A percentile compares a stretch with the other conserved stretches of the same genome.
These are phyloP conservation scores for Cladophialophora yegresii DNA, from an alignment of 2,329 filamentous ascomycete species.

Conservation along the genomic window DNA sequence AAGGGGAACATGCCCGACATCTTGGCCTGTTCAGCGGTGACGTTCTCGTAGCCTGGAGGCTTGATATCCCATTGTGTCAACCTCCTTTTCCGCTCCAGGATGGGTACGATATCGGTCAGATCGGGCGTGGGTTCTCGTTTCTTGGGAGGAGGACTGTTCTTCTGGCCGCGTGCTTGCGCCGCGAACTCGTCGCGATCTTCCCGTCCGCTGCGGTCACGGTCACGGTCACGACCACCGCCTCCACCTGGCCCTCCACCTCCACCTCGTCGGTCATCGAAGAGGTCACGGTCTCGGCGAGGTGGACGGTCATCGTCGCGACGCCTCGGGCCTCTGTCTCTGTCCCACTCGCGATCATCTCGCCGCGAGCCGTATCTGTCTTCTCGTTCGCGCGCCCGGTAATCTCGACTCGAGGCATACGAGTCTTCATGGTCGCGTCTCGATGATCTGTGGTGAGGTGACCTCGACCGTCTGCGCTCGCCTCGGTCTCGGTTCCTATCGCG, in stretches of 20 bases:
- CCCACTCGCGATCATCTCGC: conserved; percentile 74
- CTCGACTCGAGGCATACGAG: conserved; percentile 88
- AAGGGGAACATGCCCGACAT: conserved; percentile 98
- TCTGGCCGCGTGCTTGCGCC: conserved; percentile 56
- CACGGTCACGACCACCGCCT: conserved; percentile 45
- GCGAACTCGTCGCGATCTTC: conserved; percentile 55
- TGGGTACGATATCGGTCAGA: conserved; percentile 77
- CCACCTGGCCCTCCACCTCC: conserved; percentile 44
- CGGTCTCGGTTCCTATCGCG: conserved; percentile 48
- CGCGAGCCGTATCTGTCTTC: conserved; percentile 81
- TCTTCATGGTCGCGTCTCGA: conserved; percentile 74
- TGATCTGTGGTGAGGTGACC: conserved; percentile 77
- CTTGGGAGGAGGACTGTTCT: conserved; percentile 77
- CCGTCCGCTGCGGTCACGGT: conserved; percentile 44
- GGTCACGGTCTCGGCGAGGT: conserved; percentile 59
- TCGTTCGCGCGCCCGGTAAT: conserved; percentile 87
- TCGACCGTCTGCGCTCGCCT: conserved; percentile 69
- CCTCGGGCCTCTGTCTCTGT: conserved; percentile 65
- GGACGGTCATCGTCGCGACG: conserved; percentile 68
- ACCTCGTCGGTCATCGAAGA: conserved; percentile 63
- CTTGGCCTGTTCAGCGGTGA: conserved; percentile 97
- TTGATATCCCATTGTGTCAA: conserved; percentile 99
- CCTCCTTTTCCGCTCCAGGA: conserved; percentile 83
- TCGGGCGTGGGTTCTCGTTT: conserved; percentile 96
- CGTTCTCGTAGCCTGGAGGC: conserved; percentile 94